Evolutionary conservation across 495 filamentous ascomycete species (phyloP).

Genomic region (Achaetomiella virescens): DNA sequence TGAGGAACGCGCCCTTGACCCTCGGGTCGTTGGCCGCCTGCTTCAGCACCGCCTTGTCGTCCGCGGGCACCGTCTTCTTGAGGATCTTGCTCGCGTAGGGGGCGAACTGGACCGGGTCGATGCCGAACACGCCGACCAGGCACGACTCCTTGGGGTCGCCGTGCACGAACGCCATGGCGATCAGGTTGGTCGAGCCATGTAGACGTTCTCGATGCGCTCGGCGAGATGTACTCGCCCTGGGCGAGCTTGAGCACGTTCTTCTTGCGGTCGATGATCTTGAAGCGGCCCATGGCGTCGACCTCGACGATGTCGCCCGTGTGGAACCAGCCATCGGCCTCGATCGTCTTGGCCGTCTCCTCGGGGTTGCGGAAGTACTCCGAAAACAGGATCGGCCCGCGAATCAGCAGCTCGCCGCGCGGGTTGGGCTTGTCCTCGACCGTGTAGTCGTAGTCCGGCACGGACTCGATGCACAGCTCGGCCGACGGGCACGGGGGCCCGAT

Average conservation of each 20-base stretch:
- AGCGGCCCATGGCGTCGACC: slow-evolving; percentile 77
- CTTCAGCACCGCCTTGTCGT: slow-evolving; percentile 61
- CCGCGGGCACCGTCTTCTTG: slow-evolving; percentile 53
- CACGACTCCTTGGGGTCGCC: slow-evolving; percentile 79
- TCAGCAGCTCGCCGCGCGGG: slow-evolving; percentile 82
- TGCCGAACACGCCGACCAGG: slow-evolving; percentile 81
- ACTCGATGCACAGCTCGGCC: slow-evolving; percentile 73
- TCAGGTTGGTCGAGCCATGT: slow-evolving; percentile 71
- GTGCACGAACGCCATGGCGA: slow-evolving; percentile 82
- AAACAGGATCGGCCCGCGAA: slow-evolving; percentile 76
- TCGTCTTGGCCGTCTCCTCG: slow-evolving; percentile 74
- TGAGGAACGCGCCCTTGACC: slow-evolving; percentile 67
- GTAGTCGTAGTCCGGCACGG: slow-evolving; percentile 95
- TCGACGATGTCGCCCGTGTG: slow-evolving; percentile 85
- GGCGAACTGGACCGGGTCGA: slow-evolving; percentile 76
- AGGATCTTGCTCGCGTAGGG: slow-evolving; percentile 70
- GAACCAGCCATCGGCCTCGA: slow-evolving; percentile 93
- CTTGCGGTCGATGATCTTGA: slow-evolving; percentile 89
- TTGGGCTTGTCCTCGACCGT: slow-evolving; percentile 83
- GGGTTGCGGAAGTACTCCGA: slow-evolving; percentile 80
- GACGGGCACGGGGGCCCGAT: slow-evolving; percentile 65
- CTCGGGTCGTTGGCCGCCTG: slow-evolving; percentile 57
- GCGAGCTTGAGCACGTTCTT: slow-evolving; percentile 98
- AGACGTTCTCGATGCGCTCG: slow-evolving; percentile 92
- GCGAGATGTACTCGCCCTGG: slow-evolving; percentile 96